Evolutionary conservation across 2,329 filamentous ascomycete species (phyloP), one percentile per base, ranked within the genome.

Genomic region (Trichoderma sp.): DNA sequence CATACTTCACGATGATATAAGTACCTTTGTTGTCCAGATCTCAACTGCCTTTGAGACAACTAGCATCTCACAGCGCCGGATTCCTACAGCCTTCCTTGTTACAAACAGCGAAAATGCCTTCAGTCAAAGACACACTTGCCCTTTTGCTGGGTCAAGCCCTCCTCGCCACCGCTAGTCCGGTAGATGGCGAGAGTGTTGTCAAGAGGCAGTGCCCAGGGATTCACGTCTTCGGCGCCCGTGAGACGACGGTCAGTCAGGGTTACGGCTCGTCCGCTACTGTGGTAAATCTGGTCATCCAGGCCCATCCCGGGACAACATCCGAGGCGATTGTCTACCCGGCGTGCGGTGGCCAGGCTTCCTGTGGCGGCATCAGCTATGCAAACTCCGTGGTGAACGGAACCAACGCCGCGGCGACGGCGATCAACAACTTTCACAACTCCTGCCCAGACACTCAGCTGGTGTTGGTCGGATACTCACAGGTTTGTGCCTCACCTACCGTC

Each of bases 381-480:
- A 81, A 81, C 68, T 89, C 86, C 2, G 63, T 61, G 51, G 28
- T 65, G 12, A 26, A 44, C 1, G 63, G 63, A 17, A 65, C 61
- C 43, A 65, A 65, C 15, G 63, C 63, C 9, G 63, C 61, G 6
- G 56, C 41, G 10, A 43, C 50, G 1, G 56, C 84, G 7, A 85
- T 90, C 2, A 90, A 85, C 51, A 74, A 76, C 30, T 87, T 85
- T 72, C 82, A 88, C 71, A 73, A 78, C 34, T 76, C 78, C 62
- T 89, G 86, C 70, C 86, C 87, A 0, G 72, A 78, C 64, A 83
- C 85, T 5, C 77, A 87, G 72, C 78, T 89, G 30, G 83, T 88
- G 1, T 74, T 88, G 12, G 81, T 88, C 19, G 86, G 87, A 5
- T 89, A 88, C 74, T 87, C 84, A 1, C 85, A 87, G 77, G 83